Conservation (phyloP, 179 eudicot genomes). For the Silene coronaria region DNA sequence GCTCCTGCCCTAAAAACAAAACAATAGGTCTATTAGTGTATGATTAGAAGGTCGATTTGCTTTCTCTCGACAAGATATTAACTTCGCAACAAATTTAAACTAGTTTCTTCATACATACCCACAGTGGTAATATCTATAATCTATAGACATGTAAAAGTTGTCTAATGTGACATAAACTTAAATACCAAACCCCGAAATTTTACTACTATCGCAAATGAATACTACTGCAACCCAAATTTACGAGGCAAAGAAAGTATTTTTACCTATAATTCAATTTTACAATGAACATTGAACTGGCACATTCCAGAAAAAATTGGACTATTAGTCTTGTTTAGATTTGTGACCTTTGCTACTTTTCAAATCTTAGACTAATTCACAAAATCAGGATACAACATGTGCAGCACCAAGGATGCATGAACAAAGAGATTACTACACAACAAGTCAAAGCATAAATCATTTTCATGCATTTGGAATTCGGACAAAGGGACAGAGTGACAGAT, state of each 20-base stretch:
- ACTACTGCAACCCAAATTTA: not conserved
- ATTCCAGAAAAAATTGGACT: not conserved
- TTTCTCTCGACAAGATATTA: too few relatives aligned
- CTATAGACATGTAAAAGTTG: not conserved
- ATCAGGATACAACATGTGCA: not conserved
- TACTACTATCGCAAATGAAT: not conserved
- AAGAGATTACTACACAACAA: not conserved
- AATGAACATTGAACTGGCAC: too few relatives aligned
- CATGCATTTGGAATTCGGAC: not conserved
- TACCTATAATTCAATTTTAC: too few relatives aligned
- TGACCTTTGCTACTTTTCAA: not conserved
- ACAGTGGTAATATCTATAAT: too few relatives aligned
- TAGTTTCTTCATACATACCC: too few relatives aligned
- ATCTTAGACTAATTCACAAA: not conserved
- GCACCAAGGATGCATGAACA: not conserved
- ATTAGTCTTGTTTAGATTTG: not conserved
- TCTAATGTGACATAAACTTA: not conserved
- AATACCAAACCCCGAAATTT: not conserved
- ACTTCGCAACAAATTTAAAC: too few relatives aligned
- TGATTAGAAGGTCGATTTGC: not conserved
- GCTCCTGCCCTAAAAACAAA: constrained; percentile 21
- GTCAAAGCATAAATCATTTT: not conserved
- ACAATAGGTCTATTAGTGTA: not conserved
- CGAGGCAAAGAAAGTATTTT: too few relatives aligned
- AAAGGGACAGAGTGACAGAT: not conserved